Base-by-base conservation (phyloP, 768 basidiomycete species). In the Coprinopsis marcescibilis region DNA sequence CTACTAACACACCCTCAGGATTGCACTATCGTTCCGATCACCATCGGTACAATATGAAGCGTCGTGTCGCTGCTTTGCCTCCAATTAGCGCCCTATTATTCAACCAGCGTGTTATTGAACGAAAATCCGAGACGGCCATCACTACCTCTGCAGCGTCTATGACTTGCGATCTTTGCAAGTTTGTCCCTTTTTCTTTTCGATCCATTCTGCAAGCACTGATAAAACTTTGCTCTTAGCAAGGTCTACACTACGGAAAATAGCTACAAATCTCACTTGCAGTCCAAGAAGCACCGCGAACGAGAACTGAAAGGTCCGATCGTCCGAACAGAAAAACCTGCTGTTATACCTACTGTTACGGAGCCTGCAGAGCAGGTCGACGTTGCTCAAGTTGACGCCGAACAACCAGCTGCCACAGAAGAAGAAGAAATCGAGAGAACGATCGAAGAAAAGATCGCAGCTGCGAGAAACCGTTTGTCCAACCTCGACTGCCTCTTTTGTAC, bases 31-130 rank as follows among this genome's bases (percentile, higher is more conserved):
- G 82, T 52, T 89, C 90, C 20, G 96, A 99, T 65, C 87, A 89
- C 64, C 96, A 99, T 69, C 75, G 93, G 44, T 99, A 99, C 68
- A 99, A 99, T 61, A 91, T 97, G 83, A 95, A 95, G 72, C 86
- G 94, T 53, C 82, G 92, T 23, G 88, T 98, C 14, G 94, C 95
- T 2, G 80, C 77, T 4, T 76, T 99, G 1, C 86, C 90, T 7
- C 93, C 95, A 2, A 81, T 99, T 57, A 83, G 80, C 49, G 77
- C 75, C 0, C 65, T 73, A 5, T 55, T 83, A 1, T 99, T 97
- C 68, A 85, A 93, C 56, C 79, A 90, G 58, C 98, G 97, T 59
- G 85, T 96, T 11, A 61, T 85, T 23, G 88, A 95, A 52, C 70
- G 89, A 54, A 71, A 80, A 13, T 73, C 79, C 35, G 85, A 93